Base-by-base conservation (phyloP, 2,329 filamentous ascomycete species). In the Stagonosporopsis tanaceti region DNA sequence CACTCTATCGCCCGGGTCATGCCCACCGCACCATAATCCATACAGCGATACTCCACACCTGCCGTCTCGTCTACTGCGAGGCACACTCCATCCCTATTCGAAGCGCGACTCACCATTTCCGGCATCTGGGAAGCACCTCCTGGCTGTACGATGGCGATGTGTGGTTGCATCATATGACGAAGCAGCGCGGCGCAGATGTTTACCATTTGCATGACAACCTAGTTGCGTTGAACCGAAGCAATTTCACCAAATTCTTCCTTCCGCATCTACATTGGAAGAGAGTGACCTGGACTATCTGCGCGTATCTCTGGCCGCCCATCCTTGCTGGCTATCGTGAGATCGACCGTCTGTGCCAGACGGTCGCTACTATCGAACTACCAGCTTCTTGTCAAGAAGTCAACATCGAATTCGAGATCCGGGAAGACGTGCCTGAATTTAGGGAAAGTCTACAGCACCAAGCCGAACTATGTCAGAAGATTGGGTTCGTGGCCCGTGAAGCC, bases 61-160 rank as follows among this genome's bases (percentile, higher is more conserved):
- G 77, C 45, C 73, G 76, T 6, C 64, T 71, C 2, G 60, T 77
- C 25, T 80, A 79, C 60, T 64, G 59, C 20, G 78, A 80, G 56
- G 73, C 77, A 0, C 69, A 67, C 4, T 54, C 70, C 3, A 71
- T 79, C 2, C 76, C 77, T 2, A 37, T 77, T 4, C 57, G 61
- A 20, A 70, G 68, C 39, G 51, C 70, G 0, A 74, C 72, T 0
- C 69, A 73, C 44, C 67, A 71, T 37, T 47, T 65, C 42, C 28
- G 60, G 1, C 42, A 62, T 12, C 47, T 59, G 1, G 57, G 55
- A 0, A 46, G 34, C 17, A 58, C 52, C 24, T 62, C 58, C 0
- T 59, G 50, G 53, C 11, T 55, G 1, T 62, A 64, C 20, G 61
- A 67, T 4, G 57, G 47, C 2, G 48, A 54, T 1, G 52, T 61